phyloP scores from a whole-genome alignment of 768 basidiomycete genomes.

The Mycena polygramma region DNA sequence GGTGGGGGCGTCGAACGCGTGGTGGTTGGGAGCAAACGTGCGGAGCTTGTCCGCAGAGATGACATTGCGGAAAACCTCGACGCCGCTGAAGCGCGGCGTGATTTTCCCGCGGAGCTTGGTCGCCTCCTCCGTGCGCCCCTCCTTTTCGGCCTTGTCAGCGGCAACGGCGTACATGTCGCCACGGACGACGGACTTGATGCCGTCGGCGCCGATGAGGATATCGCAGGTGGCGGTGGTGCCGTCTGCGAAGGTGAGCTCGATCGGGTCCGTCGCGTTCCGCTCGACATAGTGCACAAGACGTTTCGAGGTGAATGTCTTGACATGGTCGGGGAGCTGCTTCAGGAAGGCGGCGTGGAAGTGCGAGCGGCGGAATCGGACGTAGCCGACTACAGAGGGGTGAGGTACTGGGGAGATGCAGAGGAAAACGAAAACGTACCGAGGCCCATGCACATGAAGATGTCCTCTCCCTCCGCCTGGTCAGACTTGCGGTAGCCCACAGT shows the following conservation, averaged over 20 bases:
- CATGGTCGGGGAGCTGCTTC: neutral
- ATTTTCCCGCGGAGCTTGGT: no score
- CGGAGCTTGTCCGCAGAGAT: no score
- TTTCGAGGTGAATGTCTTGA: neutral
- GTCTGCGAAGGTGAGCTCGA: constrained; percentile 17
- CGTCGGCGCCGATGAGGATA: constrained; percentile 23
- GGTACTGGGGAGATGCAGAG: neutral
- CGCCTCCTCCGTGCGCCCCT: no score
- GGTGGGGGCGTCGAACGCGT: no score
- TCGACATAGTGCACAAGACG: neutral
- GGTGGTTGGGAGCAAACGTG: no score
- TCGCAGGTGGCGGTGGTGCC: constrained; percentile 20
- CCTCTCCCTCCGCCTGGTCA: neutral
- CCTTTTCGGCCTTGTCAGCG: constrained; percentile 3
- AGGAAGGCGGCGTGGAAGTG: constrained; percentile 5
- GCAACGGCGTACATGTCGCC: constrained; percentile 18
- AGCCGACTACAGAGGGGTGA: neutral
- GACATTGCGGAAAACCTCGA: no score
- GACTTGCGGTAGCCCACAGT: constrained; percentile 1
- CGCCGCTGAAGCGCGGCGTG: no score
- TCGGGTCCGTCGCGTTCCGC: neutral
- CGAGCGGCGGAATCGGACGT: constrained; percentile 7
- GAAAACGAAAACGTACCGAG: neutral
- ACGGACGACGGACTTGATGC: constrained; percentile 18
- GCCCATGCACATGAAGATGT: constrained; percentile 8